Evolutionary conservation across 1,284 basidiomycete genomes (phyloP), one percentile per base, ranked within the genome.

Genomic region (Sanghuangporus baumii): DNA sequence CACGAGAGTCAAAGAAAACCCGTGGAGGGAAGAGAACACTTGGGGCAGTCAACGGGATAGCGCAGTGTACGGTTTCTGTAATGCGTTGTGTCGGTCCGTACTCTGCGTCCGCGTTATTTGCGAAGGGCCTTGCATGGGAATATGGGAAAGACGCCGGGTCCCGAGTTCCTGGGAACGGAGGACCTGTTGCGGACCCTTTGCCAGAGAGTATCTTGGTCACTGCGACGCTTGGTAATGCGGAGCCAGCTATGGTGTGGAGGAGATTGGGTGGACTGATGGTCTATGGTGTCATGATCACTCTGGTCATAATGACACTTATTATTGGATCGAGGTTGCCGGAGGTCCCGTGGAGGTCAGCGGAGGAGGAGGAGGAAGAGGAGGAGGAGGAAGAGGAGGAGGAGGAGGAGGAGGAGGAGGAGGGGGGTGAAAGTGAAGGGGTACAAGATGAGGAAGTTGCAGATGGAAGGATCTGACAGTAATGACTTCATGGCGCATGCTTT

Each of bases 11-110:
- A 20, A 74, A 72, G 4, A 71, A 67, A 50, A 9, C 18, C 11
- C 36, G 37, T 9, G 51, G 48, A 37, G 43, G 55, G 18, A 62
- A 62, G 36, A 61, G 66, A 2, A 69, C 72, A 9, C 62, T 75
- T 16, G 74, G 74, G 18, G 70, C 72, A 2, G 73, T 72, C 16
- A 73, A 74, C 57, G 75, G 75, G 11, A 73, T 85, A 4, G 81
- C 82, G 1, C 84, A 85, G 69, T 80, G 79, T 57, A 73, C 78
- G 18, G 81, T 81, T 6, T 83, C 81, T 12, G 74, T 82, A 60
- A 76, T 81, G 64, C 77, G 84, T 46, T 79, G 83, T 56, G 69
- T 84, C 63, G 83, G 82, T 5, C 83, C 84, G 2, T 75, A 77
- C 6, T 67, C 70, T 26, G 74, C 77, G 11, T 77, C 76, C 61